A percentile compares a stretch with the other conserved stretches of the same genome.
Evolutionary conservation across 371 early-diverging fungal genomes (phyloP).

Genomic region (Smittium mucronatum): DNA sequence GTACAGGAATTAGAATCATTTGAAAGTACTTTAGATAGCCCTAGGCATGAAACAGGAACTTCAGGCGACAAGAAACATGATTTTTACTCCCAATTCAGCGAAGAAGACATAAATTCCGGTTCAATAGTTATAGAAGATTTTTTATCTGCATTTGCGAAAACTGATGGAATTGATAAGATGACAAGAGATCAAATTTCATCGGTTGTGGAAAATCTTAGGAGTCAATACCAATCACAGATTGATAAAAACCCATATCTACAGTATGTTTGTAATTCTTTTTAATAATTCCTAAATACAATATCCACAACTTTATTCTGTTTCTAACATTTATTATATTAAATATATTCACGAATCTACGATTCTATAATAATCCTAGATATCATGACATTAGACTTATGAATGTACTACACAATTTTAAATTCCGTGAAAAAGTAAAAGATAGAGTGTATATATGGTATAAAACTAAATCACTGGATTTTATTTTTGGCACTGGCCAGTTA

Average conservation of each 20-base stretch:
- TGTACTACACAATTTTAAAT: too few species aligned
- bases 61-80: constrained; percentile 12
- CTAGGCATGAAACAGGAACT: constrained; percentile 6
- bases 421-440: too few species aligned
- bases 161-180: constrained; percentile 22
- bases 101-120: constrained; percentile 31
- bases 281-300: too few species aligned
- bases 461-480: too few species aligned
- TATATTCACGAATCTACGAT: too few species aligned
- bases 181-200: constrained; percentile 22
- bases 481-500: too few species aligned
- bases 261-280: constrained; percentile 24
- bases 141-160: constrained; percentile 34
- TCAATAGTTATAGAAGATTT: constrained; percentile 36
- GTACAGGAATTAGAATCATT: constrained; percentile 71
- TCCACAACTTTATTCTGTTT: too few species aligned
- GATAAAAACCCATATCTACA: constrained; percentile 38
- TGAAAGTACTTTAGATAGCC: constrained; percentile 14
- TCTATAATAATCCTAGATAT: too few species aligned
- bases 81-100: constrained; percentile 9
- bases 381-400: too few species aligned
- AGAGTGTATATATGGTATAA: too few species aligned
- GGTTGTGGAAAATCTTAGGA: constrained; percentile 26
- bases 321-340: too few species aligned
- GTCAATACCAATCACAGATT: constrained; percentile 33